Conservation (phyloP, 2,329 filamentous ascomycete species). For the Ophiostoma novo-ulmi region DNA sequence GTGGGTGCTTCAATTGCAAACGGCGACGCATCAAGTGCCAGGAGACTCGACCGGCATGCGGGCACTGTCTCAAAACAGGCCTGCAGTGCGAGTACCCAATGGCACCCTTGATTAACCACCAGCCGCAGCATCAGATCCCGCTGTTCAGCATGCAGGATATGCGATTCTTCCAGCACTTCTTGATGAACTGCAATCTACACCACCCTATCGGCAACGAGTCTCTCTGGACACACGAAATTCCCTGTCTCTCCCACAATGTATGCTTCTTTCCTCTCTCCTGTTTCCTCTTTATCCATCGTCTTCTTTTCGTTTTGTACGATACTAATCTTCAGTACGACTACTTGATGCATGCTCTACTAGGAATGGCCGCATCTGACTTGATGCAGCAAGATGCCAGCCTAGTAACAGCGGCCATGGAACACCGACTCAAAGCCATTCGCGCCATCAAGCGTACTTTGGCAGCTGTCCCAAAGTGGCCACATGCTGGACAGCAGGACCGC, state of each 20-base stretch:
- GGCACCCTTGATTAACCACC: constrained; percentile 46
- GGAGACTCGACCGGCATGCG: constrained; percentile 58
- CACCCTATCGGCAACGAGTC: constrained; percentile 60
- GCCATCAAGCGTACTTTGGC: constrained; percentile 53
- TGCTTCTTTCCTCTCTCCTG: background rate
- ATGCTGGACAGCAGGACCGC: too few relatives aligned
- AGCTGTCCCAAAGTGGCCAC: constrained; percentile 36
- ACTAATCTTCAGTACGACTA: constrained; percentile 51
- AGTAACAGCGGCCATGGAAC: constrained; percentile 53
- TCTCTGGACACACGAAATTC: constrained; percentile 63
- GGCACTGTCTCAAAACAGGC: constrained; percentile 58
- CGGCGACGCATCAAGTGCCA: constrained; percentile 63
- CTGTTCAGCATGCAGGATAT: constrained; percentile 59
- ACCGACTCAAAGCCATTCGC: constrained; percentile 61
- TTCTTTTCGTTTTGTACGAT: background rate
- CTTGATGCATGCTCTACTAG: constrained; percentile 66
- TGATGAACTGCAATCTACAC: constrained; percentile 57
- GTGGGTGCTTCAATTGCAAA: constrained; percentile 65
- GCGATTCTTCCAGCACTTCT: constrained; percentile 64
- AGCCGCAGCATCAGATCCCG: constrained; percentile 55
- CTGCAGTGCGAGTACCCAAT: constrained; percentile 59
- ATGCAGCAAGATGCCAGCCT: constrained; percentile 48
- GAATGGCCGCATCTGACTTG: constrained; percentile 62
- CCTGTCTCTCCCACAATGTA: constrained; percentile 62
- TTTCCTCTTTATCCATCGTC: background rate